Evolutionary conservation across 2,329 filamentous ascomycete species (phyloP).

Genomic region (Beauveria sp.): DNA sequence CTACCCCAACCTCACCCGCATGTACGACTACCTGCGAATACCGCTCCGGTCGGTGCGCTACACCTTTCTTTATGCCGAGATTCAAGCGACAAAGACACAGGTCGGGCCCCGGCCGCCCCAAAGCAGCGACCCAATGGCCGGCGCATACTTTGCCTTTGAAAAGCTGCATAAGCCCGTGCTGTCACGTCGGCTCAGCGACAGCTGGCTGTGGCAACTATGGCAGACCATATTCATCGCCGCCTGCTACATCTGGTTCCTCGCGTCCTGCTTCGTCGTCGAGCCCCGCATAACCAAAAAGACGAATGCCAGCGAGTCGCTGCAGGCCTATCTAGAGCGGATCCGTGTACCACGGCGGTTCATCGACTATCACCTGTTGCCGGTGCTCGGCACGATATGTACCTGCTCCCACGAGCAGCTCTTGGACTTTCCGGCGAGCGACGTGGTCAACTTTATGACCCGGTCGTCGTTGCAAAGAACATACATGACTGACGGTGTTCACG

Average conservation of each 20-base stretch:
- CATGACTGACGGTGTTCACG: constrained; percentile 41
- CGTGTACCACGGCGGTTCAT: constrained; percentile 39
- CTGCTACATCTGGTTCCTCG: constrained; percentile 46
- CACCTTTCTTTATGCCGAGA: constrained; percentile 42
- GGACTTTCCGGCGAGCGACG: constrained; percentile 44
- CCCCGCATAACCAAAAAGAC: constrained; percentile 20
- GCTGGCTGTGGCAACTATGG: background rate
- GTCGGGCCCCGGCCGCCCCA: constrained; percentile 10
- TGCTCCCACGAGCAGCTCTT: constrained; percentile 45
- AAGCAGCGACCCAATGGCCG: constrained; percentile 14
- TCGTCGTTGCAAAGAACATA: constrained; percentile 43
- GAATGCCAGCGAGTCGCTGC: constrained; percentile 33
- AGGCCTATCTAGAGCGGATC: constrained; percentile 42
- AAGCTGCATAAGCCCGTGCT: constrained; percentile 13
- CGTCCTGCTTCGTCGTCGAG: constrained; percentile 41
- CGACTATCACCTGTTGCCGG: constrained; percentile 43
- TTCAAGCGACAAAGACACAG: constrained; percentile 5
- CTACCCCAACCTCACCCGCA: constrained; percentile 45
- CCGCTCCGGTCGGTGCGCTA: constrained; percentile 42
- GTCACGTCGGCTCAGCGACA: background rate
- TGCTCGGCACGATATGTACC: constrained; percentile 47
- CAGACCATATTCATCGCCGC: constrained; percentile 28
- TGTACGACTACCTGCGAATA: constrained; percentile 49
- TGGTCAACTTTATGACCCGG: constrained; percentile 41
- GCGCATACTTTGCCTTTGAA: constrained; percentile 36